Conservation (phyloP, 176 grass and related monocot genomes). For the Elaeis guineensis region DNA sequence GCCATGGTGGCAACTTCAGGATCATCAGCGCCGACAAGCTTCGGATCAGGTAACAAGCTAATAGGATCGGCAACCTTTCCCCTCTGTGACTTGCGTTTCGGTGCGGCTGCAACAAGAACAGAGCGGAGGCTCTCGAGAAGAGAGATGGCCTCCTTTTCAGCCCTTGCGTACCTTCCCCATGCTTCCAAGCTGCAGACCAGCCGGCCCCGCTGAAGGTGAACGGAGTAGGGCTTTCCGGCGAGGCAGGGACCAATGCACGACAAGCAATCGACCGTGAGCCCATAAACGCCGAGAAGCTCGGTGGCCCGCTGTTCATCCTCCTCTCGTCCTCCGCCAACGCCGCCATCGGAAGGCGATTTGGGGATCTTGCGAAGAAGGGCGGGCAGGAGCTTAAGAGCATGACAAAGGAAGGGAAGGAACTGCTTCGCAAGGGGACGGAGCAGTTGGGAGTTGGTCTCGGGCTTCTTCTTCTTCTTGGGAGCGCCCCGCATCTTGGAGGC, state of each 20-base stretch:
- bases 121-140: constrained; percentile 45
- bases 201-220: constrained; percentile 49
- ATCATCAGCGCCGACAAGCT: constrained; percentile 29
- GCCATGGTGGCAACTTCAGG: constrained; percentile 42
- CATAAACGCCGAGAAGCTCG: constrained; percentile 53
- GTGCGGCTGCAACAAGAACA: constrained; percentile 22
- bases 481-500: constrained; percentile 26
- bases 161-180: constrained; percentile 36
- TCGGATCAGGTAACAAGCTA: constrained; percentile 33
- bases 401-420: constrained; percentile 57
- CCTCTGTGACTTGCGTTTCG: constrained; percentile 25
- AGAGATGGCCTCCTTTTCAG: constrained; percentile 38
- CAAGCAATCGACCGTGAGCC: constrained; percentile 55
- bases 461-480: constrained; percentile 25
- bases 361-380: constrained; percentile 34
- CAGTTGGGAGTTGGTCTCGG: constrained; percentile 10
- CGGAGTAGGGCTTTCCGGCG: constrained; percentile 62
- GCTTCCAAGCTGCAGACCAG: constrained; percentile 49
- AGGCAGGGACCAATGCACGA: constrained; percentile 48
- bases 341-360: background rate
- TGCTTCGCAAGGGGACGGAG: constrained; percentile 54
- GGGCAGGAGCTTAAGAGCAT: constrained; percentile 56
- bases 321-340: background rate
- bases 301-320: constrained; percentile 1
- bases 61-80: constrained; percentile 10